These are phyloP conservation scores for Phytophthora aleatoria DNA, from an alignment of 352 stramenopile species.

Conservation along the genomic window DNA sequence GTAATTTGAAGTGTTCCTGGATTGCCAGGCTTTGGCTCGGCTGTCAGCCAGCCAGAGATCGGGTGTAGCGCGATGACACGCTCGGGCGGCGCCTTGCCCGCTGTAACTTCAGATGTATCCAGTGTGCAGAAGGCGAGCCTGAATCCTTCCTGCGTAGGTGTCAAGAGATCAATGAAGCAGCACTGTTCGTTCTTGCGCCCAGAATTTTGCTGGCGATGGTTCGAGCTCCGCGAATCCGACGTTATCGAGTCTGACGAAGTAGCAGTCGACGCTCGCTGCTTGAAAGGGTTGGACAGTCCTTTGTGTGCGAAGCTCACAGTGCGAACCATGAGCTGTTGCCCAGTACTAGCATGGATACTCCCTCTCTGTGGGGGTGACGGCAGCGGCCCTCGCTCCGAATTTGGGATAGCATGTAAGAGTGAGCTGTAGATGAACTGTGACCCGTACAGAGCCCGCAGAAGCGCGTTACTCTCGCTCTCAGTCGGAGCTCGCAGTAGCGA, in stretches of 20 bases:
- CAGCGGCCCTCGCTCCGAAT: slow-evolving; percentile 15
- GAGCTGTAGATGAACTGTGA: slow-evolving; percentile 48
- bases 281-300: slow-evolving; percentile 18
- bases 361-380: slow-evolving; percentile 1
- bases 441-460: slow-evolving; percentile 33
- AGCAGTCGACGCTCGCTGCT: slow-evolving; percentile 8
- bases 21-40: slow-evolving; percentile 18
- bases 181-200: slow-evolving; percentile 37
- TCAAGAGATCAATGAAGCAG: slow-evolving; percentile 40
- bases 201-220: background rate
- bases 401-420: slow-evolving; percentile 32
- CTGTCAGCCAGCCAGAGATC: slow-evolving; percentile 37
- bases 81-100: slow-evolving; percentile 35
- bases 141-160: slow-evolving; percentile 26
- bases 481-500: slow-evolving; percentile 30
- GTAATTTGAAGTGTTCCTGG: slow-evolving; percentile 29
- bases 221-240: slow-evolving; percentile 11
- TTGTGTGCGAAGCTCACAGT: slow-evolving; percentile 37
- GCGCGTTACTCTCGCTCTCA: slow-evolving; percentile 44
- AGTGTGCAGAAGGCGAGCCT: slow-evolving; percentile 35
- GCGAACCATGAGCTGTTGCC: slow-evolving; percentile 39
- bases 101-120: slow-evolving; percentile 28
- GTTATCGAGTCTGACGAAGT: slow-evolving; percentile 9
- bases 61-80: slow-evolving; percentile 39
- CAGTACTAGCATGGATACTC: slow-evolving; percentile 1